Evolutionary conservation across 1,139 yeast species (phyloP), one percentile per base, ranked within the genome.

Genomic region (Taphrina confusa): DNA sequence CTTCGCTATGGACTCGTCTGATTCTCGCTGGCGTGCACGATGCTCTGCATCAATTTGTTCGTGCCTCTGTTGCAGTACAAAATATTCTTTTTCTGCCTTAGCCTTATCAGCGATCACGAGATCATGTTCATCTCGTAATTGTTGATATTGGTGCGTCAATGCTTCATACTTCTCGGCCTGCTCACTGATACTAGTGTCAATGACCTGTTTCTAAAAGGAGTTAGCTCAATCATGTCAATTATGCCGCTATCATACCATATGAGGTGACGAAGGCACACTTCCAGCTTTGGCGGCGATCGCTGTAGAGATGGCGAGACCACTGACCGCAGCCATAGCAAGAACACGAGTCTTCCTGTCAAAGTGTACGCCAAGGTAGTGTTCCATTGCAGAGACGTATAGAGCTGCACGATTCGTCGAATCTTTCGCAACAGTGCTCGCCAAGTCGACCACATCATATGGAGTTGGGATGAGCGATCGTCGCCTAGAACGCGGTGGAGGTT

Each of bases 251-350:
- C n/a, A n/a, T 27, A 45, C 50, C 11, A 22, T 18, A 30, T 45
- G 28, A 1, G 27, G 37, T 5, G 50, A 45, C 14, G 37, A 5
- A 3, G 31, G 31, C 1, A 45, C 16, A 14, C 28, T 22, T 16
- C 52, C 52, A 12, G 40, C 52, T 14, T 47, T 47, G 39, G 52
- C 52, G 6, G 42, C 52, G 18, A 47, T 11, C 11, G 52, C 52
- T 2, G 40, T 34, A n/a, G 52, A 25, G 4, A 47, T 31, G 4
- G 52, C 52, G 23, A 47, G 31, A 20, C 52, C 52, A 33, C 52
- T 34, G 30, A 47, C 52, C 4, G 52, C 52, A 1, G 52, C 52
- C 42, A 47, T 47, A 3, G 52, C 52, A 18, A 47, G 31, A n/a
- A 20, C 12, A 6, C 23, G 39, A 9, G 14, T 33, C n/a, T 16